phyloP scores from a whole-genome alignment of 768 basidiomycete genomes.

The Lactarius trivialis region DNA sequence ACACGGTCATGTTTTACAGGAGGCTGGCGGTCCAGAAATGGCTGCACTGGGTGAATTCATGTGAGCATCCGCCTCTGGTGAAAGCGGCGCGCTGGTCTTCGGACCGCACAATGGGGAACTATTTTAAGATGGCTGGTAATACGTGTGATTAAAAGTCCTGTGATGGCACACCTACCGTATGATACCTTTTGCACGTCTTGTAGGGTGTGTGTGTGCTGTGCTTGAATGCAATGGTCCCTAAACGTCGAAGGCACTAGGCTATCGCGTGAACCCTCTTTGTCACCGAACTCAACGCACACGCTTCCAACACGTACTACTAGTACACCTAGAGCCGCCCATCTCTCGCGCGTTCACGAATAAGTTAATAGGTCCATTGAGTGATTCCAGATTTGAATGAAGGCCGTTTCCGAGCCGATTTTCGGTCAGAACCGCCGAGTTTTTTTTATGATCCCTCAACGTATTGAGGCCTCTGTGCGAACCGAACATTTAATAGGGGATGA shows the following conservation, averaged over 20 bases:
- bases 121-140: background rate
- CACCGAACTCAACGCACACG: too few relatives aligned
- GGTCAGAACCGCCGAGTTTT: too few relatives aligned
- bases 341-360: too few relatives aligned
- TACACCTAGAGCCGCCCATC: too few relatives aligned
- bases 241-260: background rate
- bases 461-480: too few relatives aligned
- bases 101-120: background rate
- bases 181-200: background rate
- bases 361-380: too few relatives aligned
- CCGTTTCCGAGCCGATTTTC: too few relatives aligned
- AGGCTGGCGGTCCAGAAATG: constrained; percentile 80
- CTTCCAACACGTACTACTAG: too few relatives aligned
- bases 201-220: background rate
- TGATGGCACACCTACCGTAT: background rate
- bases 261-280: too few relatives aligned
- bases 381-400: too few relatives aligned
- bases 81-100: background rate
- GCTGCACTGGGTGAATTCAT: constrained; percentile 73
- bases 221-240: background rate
- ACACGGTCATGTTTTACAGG: constrained; percentile 30
- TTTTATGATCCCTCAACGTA: too few relatives aligned
- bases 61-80: constrained; percentile 31
- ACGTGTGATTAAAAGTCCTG: background rate
- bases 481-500: too few relatives aligned